These are phyloP conservation scores for Saccharomyces uvarum DNA, from an alignment of 1,139 yeast genomes.

Conservation along the genomic window DNA sequence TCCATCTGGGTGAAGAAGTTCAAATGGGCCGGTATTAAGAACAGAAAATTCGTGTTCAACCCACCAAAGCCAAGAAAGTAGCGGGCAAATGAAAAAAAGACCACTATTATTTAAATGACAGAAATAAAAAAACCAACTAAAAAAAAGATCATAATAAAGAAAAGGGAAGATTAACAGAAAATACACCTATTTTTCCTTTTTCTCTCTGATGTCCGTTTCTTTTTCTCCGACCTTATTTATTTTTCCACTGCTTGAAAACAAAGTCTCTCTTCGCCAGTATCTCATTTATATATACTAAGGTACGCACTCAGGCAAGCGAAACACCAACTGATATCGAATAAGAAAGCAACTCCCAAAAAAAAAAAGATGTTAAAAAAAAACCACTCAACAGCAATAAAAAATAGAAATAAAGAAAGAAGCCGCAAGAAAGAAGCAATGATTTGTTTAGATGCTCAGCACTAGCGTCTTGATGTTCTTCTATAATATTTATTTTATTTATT, in stretches of 20 bases:
- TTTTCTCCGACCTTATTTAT: background rate
- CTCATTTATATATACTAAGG: background rate
- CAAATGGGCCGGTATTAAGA: conserved; percentile 96
- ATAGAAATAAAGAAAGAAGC: background rate
- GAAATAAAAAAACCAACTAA: background rate
- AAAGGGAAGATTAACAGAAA: background rate
- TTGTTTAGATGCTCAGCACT: background rate
- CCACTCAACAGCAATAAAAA: background rate
- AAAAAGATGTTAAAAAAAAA: background rate
- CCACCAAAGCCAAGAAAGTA: conserved; percentile 54
- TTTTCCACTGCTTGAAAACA: background rate
- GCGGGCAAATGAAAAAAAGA: background rate
- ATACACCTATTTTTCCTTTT: background rate
- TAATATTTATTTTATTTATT: background rate
- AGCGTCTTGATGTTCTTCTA: background rate
- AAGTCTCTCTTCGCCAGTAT: background rate
- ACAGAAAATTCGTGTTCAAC: conserved; percentile 87
- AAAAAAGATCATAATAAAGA: background rate
- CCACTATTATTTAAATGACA: conserved; percentile 1
- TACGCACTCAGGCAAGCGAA: background rate
- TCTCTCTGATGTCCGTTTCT: background rate
- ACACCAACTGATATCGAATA: background rate
- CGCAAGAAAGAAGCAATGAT: background rate
- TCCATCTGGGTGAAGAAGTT: conserved; percentile 93
- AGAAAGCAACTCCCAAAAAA: background rate